phyloP scores from a whole-genome alignment of 2,329 filamentous ascomycete genomes.

The Fusarium secorum region DNA sequence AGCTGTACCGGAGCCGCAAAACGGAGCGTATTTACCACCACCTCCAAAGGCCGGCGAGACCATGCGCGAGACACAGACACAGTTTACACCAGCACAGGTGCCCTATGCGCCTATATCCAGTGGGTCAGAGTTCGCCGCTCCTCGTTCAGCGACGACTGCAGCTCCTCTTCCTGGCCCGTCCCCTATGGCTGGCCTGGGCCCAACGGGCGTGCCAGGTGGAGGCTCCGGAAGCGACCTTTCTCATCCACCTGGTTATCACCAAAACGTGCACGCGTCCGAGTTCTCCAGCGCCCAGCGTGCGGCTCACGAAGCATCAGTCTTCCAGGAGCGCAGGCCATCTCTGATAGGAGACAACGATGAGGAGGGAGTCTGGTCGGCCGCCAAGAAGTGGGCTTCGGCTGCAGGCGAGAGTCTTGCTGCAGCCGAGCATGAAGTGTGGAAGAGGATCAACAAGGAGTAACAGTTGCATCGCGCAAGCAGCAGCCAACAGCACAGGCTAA shows the following conservation, averaged over 20 bases:
- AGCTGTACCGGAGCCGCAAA: conserved; percentile 57
- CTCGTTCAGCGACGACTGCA: conserved; percentile 55
- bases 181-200: conserved; percentile 38
- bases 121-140: conserved; percentile 51
- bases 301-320: conserved; percentile 49
- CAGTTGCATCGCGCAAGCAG: not conserved
- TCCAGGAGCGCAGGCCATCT: conserved; percentile 34
- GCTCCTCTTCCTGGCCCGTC: conserved; percentile 43
- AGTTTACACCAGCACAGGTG: conserved; percentile 56
- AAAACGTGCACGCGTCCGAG: conserved; percentile 62
- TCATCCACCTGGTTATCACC: conserved; percentile 65
- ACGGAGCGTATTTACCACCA: conserved; percentile 52
- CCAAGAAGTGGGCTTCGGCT: conserved; percentile 64
- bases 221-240: conserved; percentile 45
- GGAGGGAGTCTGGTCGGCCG: conserved; percentile 62
- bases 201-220: conserved; percentile 41
- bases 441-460: conserved; percentile 66
- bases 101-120: conserved; percentile 56
- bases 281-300: conserved; percentile 57
- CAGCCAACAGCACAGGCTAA: not conserved
- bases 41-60: conserved; percentile 61
- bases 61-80: conserved; percentile 46
- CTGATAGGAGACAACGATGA: conserved; percentile 45
- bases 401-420: conserved; percentile 66
- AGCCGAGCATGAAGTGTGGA: conserved; percentile 69